These are phyloP conservation scores for Saccharomyces pastorianus DNA, from an alignment of 1,139 yeast genomes.

Conservation along the genomic window DNA sequence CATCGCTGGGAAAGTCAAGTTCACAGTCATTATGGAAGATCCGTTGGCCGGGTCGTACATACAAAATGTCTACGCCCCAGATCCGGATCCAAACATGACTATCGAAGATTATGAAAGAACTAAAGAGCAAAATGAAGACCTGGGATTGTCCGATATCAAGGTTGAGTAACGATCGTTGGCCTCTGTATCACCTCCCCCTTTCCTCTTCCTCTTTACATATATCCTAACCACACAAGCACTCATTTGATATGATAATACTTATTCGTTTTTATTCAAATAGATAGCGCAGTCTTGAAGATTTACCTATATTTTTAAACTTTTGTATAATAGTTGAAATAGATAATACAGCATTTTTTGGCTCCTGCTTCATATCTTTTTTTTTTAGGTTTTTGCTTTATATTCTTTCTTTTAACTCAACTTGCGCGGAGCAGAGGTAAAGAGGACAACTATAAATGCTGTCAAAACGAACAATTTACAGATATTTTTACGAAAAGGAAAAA, in stretches of 20 bases:
- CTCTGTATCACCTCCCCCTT: neutral
- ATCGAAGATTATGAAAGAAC: constrained; percentile 88
- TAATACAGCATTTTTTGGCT: neutral
- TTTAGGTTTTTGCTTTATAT: neutral
- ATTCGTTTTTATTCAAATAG: neutral
- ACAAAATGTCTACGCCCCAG: constrained; percentile 97
- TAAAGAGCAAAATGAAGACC: constrained; percentile 76
- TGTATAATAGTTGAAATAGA: neutral
- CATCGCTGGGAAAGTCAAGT: constrained; percentile 71
- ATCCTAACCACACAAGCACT: neutral
- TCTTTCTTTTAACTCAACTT: neutral
- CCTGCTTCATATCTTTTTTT: neutral
- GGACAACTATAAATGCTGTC: too few relatives aligned
- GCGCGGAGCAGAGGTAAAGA: neutral
- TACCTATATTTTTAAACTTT: neutral
- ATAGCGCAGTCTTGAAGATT: neutral
- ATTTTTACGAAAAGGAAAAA: neutral
- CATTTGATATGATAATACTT: neutral
- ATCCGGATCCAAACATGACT: constrained; percentile 89
- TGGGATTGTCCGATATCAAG: constrained; percentile 80
- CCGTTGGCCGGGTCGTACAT: constrained; percentile 93
- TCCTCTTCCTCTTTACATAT: neutral
- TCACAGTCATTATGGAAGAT: constrained; percentile 84
- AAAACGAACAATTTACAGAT: neutral
- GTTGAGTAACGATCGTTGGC: constrained; percentile 21